Base-by-base conservation (phyloP, 495 filamentous ascomycete genomes). In the Aspergillus bertholletiae region DNA sequence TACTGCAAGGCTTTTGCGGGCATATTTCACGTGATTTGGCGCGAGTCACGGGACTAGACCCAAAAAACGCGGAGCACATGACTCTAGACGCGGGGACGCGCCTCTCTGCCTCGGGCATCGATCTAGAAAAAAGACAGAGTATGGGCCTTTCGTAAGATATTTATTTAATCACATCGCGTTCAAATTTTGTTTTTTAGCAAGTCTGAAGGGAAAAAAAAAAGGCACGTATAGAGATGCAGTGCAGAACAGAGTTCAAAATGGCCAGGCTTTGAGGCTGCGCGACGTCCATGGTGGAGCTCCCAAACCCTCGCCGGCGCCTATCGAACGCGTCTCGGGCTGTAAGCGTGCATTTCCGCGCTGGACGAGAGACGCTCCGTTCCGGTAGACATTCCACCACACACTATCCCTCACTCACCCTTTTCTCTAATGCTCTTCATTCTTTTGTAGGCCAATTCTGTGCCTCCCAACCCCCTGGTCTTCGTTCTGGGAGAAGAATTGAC, bases 291-390 rank as follows among this genome's bases (percentile, higher is more conserved):
- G 70, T 74, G 71, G 68, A 71, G 67, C 58, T 52, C 49, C 32
- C 20, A 9, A 40, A 59, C 47, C 55, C 65, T 71, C 65, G 60
- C 62, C 66, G 72, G 70, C 70, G 71, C 66, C 70, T 74, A 71
- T 70, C 65, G 70, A 74, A 76, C 73, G 73, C 73, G 73, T 76
- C 73, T 75, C 71, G 68, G 71, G 53, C 54, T 73, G 70, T 70
- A 74, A 73, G 71, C 72, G 72, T 73, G 67, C 71, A 71, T 74
- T 74, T 72, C 69, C 73, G 70, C 70, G 69, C 60, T 71, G 69
- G 62, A 64, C 65, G 65, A 71, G 55, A 72, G 65, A 68, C 69
- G 51, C 63, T 64, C 64, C 66, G 66, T 61, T 63, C 65, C 63
- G 66, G 63, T 54, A 63, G 57, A 53, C 72, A 71, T 74, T 72